phyloP scores from a whole-genome alignment of 768 basidiomycete genomes.

The Dendrothele bispora region DNA sequence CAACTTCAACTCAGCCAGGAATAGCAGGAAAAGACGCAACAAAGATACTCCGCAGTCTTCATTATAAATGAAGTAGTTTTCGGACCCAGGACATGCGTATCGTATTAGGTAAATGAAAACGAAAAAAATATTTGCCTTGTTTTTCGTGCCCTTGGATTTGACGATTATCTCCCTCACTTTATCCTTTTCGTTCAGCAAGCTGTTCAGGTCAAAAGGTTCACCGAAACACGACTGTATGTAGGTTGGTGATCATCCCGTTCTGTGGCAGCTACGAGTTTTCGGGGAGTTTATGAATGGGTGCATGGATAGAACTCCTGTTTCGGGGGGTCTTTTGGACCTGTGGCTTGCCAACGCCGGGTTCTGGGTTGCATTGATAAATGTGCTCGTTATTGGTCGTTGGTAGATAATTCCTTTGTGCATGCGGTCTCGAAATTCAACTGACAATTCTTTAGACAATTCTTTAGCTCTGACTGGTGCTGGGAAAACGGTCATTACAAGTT shows the following conservation, averaged over 20 bases:
- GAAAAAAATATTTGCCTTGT: slow-evolving; percentile 42
- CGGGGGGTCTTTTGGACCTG: slow-evolving; percentile 61
- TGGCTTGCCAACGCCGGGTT: slow-evolving; percentile 70
- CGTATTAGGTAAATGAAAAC: no score
- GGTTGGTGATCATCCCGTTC: slow-evolving; percentile 53
- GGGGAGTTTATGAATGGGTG: slow-evolving; percentile 73
- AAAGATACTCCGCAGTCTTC: no score
- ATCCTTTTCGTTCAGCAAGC: slow-evolving; percentile 54
- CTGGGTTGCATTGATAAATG: slow-evolving; percentile 61
- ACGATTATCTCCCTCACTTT: slow-evolving; percentile 32
- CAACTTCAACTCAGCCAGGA: no score
- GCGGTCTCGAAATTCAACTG: not conserved
- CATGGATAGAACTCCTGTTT: slow-evolving; percentile 62
- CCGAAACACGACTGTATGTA: slow-evolving; percentile 51
- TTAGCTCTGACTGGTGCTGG: slow-evolving; percentile 71
- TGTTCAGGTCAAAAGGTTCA: slow-evolving; percentile 47
- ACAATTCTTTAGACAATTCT: no score
- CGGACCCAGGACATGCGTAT: no score
- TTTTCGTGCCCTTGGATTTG: slow-evolving; percentile 49
- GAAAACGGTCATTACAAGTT: slow-evolving; percentile 79
- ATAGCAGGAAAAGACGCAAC: no score
- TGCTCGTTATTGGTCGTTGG: slow-evolving; percentile 68
- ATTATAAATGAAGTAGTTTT: no score
- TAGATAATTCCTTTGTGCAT: slow-evolving; percentile 28
- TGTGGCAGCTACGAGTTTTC: slow-evolving; percentile 70